These are phyloP conservation scores for Chalaropsis ovoidea DNA, from an alignment of 2,329 filamentous ascomycete genomes.

Conservation along the genomic window DNA sequence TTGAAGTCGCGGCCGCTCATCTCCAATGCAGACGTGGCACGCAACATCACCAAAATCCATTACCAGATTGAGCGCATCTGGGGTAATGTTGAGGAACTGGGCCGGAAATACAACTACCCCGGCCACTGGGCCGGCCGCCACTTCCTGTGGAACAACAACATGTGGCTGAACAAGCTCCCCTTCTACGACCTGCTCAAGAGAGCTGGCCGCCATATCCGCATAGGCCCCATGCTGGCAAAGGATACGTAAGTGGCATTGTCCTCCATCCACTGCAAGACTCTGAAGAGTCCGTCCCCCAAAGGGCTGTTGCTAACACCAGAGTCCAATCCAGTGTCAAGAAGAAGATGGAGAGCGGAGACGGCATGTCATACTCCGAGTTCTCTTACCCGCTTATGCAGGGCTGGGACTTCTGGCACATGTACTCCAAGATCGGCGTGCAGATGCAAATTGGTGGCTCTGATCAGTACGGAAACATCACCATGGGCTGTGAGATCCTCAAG, in stretches of 20 bases:
- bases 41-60: slow-evolving; percentile 59
- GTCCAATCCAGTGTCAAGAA: slow-evolving; percentile 54
- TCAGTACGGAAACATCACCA: slow-evolving; percentile 91
- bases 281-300: neutral
- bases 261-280: neutral
- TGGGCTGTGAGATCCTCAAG: slow-evolving; percentile 78
- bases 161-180: slow-evolving; percentile 65
- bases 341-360: slow-evolving; percentile 73
- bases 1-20: slow-evolving; percentile 50
- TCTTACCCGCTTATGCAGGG: slow-evolving; percentile 86
- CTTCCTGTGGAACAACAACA: slow-evolving; percentile 67
- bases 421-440: slow-evolving; percentile 53
- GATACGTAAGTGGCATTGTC: slow-evolving; percentile 57
- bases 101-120: slow-evolving; percentile 53
- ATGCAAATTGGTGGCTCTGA: slow-evolving; percentile 92
- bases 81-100: slow-evolving; percentile 58
- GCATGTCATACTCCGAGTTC: slow-evolving; percentile 92
- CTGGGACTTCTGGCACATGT: slow-evolving; percentile 94
- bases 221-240: slow-evolving; percentile 78
- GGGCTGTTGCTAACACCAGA: slow-evolving; percentile 27
- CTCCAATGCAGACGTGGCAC: slow-evolving; percentile 42
- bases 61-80: slow-evolving; percentile 64
- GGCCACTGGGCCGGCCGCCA: slow-evolving; percentile 56
- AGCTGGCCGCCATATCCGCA: slow-evolving; percentile 61
- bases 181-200: slow-evolving; percentile 66